Conservation (phyloP, 345 rosid species). For the Salix koriyanagi region DNA sequence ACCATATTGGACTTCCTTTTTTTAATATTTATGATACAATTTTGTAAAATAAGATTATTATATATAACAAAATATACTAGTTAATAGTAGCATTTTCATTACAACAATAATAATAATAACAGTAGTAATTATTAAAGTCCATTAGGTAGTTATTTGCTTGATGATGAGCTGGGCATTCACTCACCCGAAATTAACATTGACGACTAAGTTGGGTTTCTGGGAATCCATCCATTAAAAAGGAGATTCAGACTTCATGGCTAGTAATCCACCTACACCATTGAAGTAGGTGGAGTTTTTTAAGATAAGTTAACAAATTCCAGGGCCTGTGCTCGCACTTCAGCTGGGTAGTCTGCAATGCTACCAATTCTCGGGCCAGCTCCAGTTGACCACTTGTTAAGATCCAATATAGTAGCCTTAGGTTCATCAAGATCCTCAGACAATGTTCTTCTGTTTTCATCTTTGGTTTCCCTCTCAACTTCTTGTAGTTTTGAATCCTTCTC, state of each 20-base stretch:
- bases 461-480: constrained; percentile 22
- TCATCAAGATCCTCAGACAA: constrained; percentile 75
- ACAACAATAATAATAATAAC: too few relatives aligned
- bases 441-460: constrained; percentile 49
- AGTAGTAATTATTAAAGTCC: too few relatives aligned
- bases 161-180: too few relatives aligned
- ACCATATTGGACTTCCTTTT: too few relatives aligned
- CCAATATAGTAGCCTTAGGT: constrained; percentile 50
- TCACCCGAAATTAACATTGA: too few relatives aligned
- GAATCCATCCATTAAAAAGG: neutral
- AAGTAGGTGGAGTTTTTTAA: constrained; percentile 36
- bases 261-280: neutral
- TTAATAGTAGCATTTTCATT: too few relatives aligned
- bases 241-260: neutral
- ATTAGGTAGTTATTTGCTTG: too few relatives aligned
- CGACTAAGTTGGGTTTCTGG: too few relatives aligned
- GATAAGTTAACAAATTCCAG: constrained; percentile 73
- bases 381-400: constrained; percentile 72
- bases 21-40: too few relatives aligned
- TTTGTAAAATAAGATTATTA: too few relatives aligned
- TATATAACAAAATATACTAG: too few relatives aligned
- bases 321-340: constrained; percentile 70
- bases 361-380: constrained; percentile 85
- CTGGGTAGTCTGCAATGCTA: constrained; percentile 86
- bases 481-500: constrained; percentile 14